A percentile compares a stretch with the other conserved stretches of the same genome.
These are phyloP conservation scores for Daldinia sp. DNA, from an alignment of 2,329 filamentous ascomycete species.

Conservation along the genomic window DNA sequence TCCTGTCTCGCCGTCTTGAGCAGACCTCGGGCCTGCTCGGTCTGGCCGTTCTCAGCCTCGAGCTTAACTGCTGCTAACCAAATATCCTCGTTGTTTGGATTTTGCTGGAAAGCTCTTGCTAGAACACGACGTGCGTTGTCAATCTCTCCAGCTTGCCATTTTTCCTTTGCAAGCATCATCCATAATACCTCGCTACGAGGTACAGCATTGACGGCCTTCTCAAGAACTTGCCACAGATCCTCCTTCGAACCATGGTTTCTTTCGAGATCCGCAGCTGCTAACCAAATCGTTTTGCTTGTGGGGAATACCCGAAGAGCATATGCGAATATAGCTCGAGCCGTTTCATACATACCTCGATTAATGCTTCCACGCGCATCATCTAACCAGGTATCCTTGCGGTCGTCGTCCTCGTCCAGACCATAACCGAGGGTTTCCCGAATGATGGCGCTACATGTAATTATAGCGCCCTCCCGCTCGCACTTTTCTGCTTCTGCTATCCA, in stretches of 20 bases:
- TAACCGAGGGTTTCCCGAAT: conserved; percentile 93
- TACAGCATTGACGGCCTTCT: conserved; percentile 93
- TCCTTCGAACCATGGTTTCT: conserved; percentile 87
- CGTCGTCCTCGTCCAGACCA: conserved; percentile 93
- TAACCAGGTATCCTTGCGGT: conserved; percentile 94
- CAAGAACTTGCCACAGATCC: conserved; percentile 82
- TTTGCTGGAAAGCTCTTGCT: conserved; percentile 89
- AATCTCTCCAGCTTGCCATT: conserved; percentile 87
- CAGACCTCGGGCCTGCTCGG: conserved; percentile 81
- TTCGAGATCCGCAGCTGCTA: conserved; percentile 89
- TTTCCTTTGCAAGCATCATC: conserved; percentile 96
- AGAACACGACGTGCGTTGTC: conserved; percentile 87
- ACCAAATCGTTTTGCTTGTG: conserved; percentile 87
- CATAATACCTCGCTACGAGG: conserved; percentile 91
- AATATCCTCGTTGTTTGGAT: conserved; percentile 96
- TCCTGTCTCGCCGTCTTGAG: conserved; percentile 84
- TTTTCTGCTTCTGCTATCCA: conserved; percentile 96
- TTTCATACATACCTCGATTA: conserved; percentile 83
- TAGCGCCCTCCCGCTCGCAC: conserved; percentile 90
- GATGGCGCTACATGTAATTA: conserved; percentile 87
- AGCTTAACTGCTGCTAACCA: conserved; percentile 97
- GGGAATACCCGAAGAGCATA: conserved; percentile 90
- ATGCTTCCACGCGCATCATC: conserved; percentile 89
- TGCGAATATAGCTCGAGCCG: conserved; percentile 90
- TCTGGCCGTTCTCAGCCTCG: conserved; percentile 87